Evolutionary conservation across 495 filamentous ascomycete genomes (phyloP), one percentile per base, ranked within the genome.

Genomic region (Trichoderma parareesei): DNA sequence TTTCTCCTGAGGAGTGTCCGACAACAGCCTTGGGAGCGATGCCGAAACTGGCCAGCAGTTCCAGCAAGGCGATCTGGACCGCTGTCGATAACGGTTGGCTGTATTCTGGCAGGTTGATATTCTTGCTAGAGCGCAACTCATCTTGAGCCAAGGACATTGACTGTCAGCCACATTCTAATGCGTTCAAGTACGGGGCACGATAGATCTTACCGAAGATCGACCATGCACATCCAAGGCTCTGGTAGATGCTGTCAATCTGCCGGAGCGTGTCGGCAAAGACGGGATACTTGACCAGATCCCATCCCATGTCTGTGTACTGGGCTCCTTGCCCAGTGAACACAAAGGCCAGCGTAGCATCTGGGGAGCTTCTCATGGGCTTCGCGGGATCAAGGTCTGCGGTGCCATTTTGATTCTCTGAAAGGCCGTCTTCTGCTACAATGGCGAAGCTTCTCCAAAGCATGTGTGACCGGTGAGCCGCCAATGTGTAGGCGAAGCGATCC

Each of bases 1-100:
- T 87, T 68, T 88, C 85, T 2, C 85, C 85, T 66, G 79, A 83
- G 0, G 85, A 88, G 67, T 88, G 85, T 3, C 86, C 84, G 2
- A 85, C 74, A 0, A 85, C 82, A 35, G 75, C 76, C 27, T 64
- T 55, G 1, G 83, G 81, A 5, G 60, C 48, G 7, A 88, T 72
- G 27, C 75, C 76, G 72, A 80, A 82, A 33, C 69, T 72, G 10
- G 64, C 62, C 2, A 88, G 69, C 5, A 87, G 67, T 5, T 82
- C 76, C 0, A 84, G 78, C 16, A 88, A 65, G 2, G 76, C 77
- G n/a, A 84, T 68, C 63, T 84, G 81, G 0, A 84, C 38, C 35
- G 75, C 76, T 6, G 79, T 81, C 63, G 73, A 84, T 38, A 79
- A 41, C 8, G 79, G 71, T 65, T 82, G 80, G 9, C 75, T 74